Percentiles rank a stretch among this genome's conserved stretches.
phyloP scores from a whole-genome alignment of 176 grass and related monocot species.

The Metroxylon sagu region DNA sequence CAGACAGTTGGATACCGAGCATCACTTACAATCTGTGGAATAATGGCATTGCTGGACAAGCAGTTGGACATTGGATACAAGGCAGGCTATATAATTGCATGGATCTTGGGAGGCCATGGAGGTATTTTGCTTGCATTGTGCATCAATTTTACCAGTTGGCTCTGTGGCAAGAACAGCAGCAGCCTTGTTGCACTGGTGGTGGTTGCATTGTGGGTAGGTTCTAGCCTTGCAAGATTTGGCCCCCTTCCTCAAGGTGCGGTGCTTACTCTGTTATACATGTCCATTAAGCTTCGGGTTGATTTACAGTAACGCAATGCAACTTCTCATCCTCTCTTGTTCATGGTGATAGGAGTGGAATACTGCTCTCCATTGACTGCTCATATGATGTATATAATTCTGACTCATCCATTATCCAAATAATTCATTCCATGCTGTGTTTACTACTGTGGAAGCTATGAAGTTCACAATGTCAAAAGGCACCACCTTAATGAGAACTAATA shows the following conservation, averaged over 20 bases:
- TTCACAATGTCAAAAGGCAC: too few relatives aligned
- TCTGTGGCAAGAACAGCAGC: slow-evolving; percentile 31
- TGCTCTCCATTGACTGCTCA: too few relatives aligned
- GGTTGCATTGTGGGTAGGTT: slow-evolving; percentile 16
- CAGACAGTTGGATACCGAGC: slow-evolving; percentile 15
- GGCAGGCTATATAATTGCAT: slow-evolving; percentile 19
- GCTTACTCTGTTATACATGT: slow-evolving; percentile 22
- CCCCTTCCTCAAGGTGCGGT: slow-evolving; percentile 23
- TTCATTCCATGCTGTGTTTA: too few relatives aligned
- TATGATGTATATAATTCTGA: too few relatives aligned
- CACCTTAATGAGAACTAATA: too few relatives aligned
- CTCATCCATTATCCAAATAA: too few relatives aligned
- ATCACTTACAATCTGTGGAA: slow-evolving; percentile 11
- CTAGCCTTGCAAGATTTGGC: slow-evolving; percentile 1
- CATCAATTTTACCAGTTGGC: slow-evolving; percentile 24
- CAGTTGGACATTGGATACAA: slow-evolving; percentile 28
- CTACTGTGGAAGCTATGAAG: too few relatives aligned
- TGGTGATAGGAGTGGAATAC: too few relatives aligned
- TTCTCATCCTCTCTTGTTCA: slow-evolving; percentile 11
- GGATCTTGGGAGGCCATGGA: slow-evolving; percentile 16
- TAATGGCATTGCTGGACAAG: slow-evolving; percentile 14
- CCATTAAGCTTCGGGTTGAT: slow-evolving; percentile 21
- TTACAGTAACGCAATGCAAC: slow-evolving; percentile 17
- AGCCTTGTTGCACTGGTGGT: slow-evolving; percentile 18
- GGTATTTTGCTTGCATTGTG: slow-evolving; percentile 20